Evolutionary conservation across 768 basidiomycete genomes (phyloP).

Genomic region (Termitomyces sp.): DNA sequence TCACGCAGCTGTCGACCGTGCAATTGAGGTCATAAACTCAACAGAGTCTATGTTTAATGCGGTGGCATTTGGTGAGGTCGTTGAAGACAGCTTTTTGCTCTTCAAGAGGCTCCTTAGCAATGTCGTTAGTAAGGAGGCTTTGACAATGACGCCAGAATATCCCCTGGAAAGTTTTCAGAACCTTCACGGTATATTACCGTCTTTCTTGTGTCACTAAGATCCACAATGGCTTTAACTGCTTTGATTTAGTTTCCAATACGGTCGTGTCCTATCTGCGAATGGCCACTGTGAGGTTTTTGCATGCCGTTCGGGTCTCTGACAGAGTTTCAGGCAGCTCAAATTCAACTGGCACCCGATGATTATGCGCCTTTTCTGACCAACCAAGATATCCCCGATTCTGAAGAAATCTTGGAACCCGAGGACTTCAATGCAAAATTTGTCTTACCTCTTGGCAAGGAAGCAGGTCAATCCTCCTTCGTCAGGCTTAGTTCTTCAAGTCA

Average conservation of each 20-base stretch:
- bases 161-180: conserved; percentile 53
- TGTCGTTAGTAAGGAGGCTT: conserved; percentile 28
- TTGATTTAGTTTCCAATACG: conserved; percentile 51
- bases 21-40: conserved; percentile 45
- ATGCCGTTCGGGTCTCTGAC: neutral
- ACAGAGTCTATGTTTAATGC: conserved; percentile 45
- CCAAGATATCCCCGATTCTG: conserved; percentile 47
- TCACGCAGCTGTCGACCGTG: conserved; percentile 39
- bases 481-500: neutral
- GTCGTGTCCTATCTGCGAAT: conserved; percentile 79
- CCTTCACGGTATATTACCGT: conserved; percentile 33
- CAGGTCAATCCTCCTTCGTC: conserved; percentile 39
- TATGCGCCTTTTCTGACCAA: conserved; percentile 74
- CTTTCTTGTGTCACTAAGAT: neutral
- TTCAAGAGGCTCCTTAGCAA: conserved; percentile 45
- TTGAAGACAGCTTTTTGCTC: conserved; percentile 73
- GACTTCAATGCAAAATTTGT: conserved; percentile 78
- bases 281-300: conserved; percentile 43
- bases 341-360: conserved; percentile 53
- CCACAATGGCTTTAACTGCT: neutral
- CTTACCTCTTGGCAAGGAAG: conserved; percentile 72
- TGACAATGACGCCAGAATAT: conserved; percentile 24
- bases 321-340: conserved; percentile 54
- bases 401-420: conserved; percentile 45
- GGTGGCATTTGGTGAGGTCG: conserved; percentile 59